Percentiles rank a stretch among this genome's conserved stretches.
Evolutionary conservation across 164 flowering plant genomes (phyloP).

Genomic region (Chimonanthus salicifolius): DNA sequence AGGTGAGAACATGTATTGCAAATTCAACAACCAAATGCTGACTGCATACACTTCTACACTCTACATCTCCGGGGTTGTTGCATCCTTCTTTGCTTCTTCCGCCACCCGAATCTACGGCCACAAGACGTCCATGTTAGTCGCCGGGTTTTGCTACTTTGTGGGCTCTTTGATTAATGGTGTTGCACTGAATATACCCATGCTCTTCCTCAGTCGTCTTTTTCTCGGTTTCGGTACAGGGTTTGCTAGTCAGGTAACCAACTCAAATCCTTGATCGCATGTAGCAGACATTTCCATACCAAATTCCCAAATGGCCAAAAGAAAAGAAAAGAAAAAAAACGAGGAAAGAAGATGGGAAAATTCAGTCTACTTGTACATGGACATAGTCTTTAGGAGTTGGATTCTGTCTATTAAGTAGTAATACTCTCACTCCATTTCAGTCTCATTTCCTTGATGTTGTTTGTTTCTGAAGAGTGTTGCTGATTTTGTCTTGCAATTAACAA

Average conservation of each 20-base stretch:
- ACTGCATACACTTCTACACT: slow-evolving; percentile 66
- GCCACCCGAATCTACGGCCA: slow-evolving; percentile 51
- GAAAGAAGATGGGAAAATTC: too few species aligned
- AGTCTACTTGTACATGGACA: too few species aligned
- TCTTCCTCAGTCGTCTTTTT: slow-evolving; percentile 28
- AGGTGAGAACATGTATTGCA: slow-evolving; percentile 12
- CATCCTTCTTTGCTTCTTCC: slow-evolving; percentile 20
- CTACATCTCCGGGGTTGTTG: slow-evolving; percentile 44
- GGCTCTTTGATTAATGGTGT: slow-evolving; percentile 53
- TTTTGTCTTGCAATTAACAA: background rate
- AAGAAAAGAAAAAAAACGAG: background rate
- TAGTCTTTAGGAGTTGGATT: background rate
- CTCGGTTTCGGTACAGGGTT: slow-evolving; percentile 43
- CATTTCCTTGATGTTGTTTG: background rate
- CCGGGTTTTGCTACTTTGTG: slow-evolving; percentile 45
- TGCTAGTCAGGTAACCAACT: slow-evolving; percentile 25
- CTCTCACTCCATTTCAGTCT: background rate
- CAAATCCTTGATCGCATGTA: background rate
- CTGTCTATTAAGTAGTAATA: background rate
- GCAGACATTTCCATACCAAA: background rate
- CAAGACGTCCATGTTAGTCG: slow-evolving; percentile 40
- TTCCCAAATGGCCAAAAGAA: background rate
- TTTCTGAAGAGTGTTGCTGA: background rate
- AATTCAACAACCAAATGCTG: slow-evolving; percentile 48
- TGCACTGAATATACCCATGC: slow-evolving; percentile 22